Conservation (phyloP, 257 asterid genomes). For the Anisodus acutangulus region DNA sequence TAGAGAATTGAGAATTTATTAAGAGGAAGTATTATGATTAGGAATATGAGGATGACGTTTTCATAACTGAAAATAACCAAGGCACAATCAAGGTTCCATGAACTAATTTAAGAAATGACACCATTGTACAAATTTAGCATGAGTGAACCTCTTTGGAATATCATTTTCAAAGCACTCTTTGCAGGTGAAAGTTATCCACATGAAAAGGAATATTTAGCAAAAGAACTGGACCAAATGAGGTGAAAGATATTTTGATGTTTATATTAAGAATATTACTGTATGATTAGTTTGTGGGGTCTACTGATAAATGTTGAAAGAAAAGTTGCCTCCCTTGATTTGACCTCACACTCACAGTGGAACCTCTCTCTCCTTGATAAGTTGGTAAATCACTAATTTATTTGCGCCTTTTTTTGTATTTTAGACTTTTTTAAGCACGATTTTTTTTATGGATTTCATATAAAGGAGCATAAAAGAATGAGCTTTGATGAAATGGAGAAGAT, state of each 20-base stretch:
- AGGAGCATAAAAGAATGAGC: too few species aligned
- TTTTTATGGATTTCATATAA: too few species aligned
- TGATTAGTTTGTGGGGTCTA: background rate
- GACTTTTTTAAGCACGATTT: too few species aligned
- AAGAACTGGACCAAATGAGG: background rate
- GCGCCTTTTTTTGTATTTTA: too few species aligned
- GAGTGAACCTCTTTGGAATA: background rate
- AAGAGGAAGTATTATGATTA: slow-evolving; percentile 29
- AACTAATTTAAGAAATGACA: background rate
- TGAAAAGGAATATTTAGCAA: background rate
- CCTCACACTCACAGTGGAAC: background rate
- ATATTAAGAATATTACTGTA: background rate
- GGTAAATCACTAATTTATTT: too few species aligned
- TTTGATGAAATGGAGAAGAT: too few species aligned
- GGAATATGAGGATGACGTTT: slow-evolving; percentile 27
- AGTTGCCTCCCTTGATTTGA: background rate
- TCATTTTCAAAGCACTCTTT: background rate
- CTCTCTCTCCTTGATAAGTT: too few species aligned
- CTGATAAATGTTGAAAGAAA: background rate
- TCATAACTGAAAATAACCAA: background rate
- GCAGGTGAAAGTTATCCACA: background rate
- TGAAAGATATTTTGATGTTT: background rate
- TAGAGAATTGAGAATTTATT: slow-evolving; percentile 28
- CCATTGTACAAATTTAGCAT: background rate
- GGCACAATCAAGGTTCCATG: background rate